Evolutionary conservation across 2,329 filamentous ascomycete species (phyloP), one percentile per base, ranked within the genome.

Genomic region (Cladosporium sphaerospermum): DNA sequence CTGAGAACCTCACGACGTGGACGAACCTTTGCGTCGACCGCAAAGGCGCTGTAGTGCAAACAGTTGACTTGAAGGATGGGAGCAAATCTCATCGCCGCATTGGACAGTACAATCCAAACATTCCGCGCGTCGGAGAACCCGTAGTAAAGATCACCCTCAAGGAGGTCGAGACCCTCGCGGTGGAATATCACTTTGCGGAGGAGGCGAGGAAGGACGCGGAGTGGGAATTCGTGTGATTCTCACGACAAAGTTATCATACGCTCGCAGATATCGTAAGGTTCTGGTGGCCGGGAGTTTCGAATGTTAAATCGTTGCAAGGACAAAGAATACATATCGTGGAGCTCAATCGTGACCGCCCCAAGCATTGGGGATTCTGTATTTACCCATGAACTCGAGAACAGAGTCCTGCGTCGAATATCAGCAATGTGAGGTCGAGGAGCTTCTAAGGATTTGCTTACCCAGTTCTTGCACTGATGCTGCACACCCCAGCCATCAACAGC

Each of bases 401-500:
- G 57, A 50, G 18, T 56, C 52, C 55, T 59, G 42, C n/a, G 6
- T 13, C 10, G 7, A 10, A 10, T 1, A 10, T 42, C 9, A 42
- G 40, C 23, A 18, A 16, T 11, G 5, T 37, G 14, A 14, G 23
- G 16, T 42, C 8, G 11, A 10, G 6, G 5, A 14, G 23, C 19
- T 14, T 28, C 13, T 16, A 3, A 49, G 10, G 36, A 11, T 9
- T 10, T 48, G 42, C 59, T 58, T 42, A 64, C 64, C 64, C 60
- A 67, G 45, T 54, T 57, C 48, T 56, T 61, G 53, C 65, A 68
- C 54, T 62, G 53, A 56, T 68, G 65, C 46, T 56, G 46, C 14
- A 67, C 54, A 0, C 61, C 63, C 65, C 64, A 68, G 8, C 66
- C 66, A 60, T 69, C 65, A 8, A 68, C 64, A n/a, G 65, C 61